Conservation (phyloP, 129 eudicot species). For the Erigeron canadensis region DNA sequence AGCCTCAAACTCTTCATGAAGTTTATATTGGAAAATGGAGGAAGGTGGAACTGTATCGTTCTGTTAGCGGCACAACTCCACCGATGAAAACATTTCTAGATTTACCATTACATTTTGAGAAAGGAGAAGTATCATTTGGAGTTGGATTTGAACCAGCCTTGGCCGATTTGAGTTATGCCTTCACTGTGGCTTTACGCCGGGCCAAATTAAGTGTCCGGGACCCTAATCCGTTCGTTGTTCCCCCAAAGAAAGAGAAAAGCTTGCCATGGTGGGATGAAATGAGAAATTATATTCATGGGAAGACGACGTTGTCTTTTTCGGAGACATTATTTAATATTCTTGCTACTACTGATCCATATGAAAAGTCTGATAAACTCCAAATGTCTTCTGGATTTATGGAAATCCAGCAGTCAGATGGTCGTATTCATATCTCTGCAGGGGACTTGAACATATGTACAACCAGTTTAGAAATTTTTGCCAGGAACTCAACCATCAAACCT, state of each 20-base stretch:
- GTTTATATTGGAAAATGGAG: constrained; percentile 90
- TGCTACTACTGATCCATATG: constrained; percentile 90
- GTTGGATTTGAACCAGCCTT: constrained; percentile 83
- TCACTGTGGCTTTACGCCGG: constrained; percentile 93
- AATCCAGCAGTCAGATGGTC: constrained; percentile 90
- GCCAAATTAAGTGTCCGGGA: constrained; percentile 79
- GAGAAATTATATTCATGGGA: constrained; percentile 91
- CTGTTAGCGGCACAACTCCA: constrained; percentile 91
- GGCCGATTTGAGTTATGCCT: constrained; percentile 85
- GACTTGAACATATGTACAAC: constrained; percentile 72
- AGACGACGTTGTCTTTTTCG: constrained; percentile 50
- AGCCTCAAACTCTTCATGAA: constrained; percentile 75
- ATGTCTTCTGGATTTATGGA: constrained; percentile 60
- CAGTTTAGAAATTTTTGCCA: constrained; percentile 73
- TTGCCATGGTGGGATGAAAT: constrained; percentile 99
- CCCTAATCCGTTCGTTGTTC: constrained; percentile 53
- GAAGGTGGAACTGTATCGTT: constrained; percentile 78
- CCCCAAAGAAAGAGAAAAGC: constrained; percentile 88
- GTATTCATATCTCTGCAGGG: constrained; percentile 53
- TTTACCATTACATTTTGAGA: constrained; percentile 77
- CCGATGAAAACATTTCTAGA: constrained; percentile 77
- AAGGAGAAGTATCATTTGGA: constrained; percentile 81
- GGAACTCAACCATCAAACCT: constrained; percentile 51
- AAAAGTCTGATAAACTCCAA: constrained; percentile 68
- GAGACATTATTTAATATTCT: constrained; percentile 60